Base-by-base conservation (phyloP, 2,329 filamentous ascomycete genomes). In the Exophiala sideris region DNA sequence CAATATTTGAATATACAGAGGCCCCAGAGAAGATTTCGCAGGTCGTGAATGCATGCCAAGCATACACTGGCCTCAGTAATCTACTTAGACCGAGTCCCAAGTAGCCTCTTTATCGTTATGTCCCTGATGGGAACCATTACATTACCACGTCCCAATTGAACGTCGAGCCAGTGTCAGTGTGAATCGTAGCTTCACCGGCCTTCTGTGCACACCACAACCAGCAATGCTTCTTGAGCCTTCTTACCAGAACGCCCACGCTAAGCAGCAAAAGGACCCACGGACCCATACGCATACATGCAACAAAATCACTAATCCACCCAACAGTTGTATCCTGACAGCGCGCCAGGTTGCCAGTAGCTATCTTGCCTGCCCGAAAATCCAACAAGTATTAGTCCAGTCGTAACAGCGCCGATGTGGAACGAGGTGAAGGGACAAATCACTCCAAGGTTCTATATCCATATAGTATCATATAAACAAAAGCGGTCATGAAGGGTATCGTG, bases 311-410 rank as follows among this genome's bases (percentile, higher is more conserved):
- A 59, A 33, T 59, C 56, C 46, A 59, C 53, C 57, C 53, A 59
- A 9, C 53, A 54, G 33, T 59, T 45, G 21, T 54, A 51, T 7
- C 46, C 47, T 34, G 24, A 38, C 9, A 49, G 16, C 14, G 48
- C 20, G 16, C 41, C 48, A n/a, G 57, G 50, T n/a, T 60, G 50
- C 50, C 50, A 57, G 35, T 32, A 54, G 48, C 48, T 40, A 47
- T 57, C 53, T 59, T 59, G 57, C 51, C 57, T 55, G 54, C 48
- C 45, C 16, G 20, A 54, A 46, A 44, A 35, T 21, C 7, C 42
- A 35, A 45, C 4, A 40, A 18, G 40, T 52, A 55, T 59, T 59
- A 59, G 54, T 59, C 54, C 54, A 52, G 54, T 55, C 48, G 57
- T 40, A 53, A 45, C 35, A 59, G 46, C 36, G 40, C 14, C 38